A percentile compares a stretch with the other conserved stretches of the same genome.
Evolutionary conservation across 2,329 filamentous ascomycete genomes (phyloP).

Genomic region (Phoma herbarum): DNA sequence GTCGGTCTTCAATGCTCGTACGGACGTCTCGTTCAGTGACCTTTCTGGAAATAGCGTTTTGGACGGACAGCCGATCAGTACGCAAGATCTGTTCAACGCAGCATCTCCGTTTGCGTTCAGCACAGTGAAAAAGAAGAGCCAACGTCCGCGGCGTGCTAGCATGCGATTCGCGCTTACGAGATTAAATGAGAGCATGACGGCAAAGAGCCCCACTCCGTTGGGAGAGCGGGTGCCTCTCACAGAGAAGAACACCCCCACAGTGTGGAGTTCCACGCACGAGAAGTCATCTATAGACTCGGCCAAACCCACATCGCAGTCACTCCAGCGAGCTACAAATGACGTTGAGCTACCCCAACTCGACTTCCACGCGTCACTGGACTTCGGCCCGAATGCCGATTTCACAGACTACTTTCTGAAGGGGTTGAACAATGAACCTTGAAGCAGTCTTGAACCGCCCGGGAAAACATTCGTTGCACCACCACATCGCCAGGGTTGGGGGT

Average conservation of each 20-base stretch:
- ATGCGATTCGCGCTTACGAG: constrained; percentile 36
- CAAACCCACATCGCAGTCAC: constrained; percentile 10
- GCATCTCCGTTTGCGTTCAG: constrained; percentile 53
- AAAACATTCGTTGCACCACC: background rate
- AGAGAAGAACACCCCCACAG: constrained; percentile 34
- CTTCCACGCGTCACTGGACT: constrained; percentile 35
- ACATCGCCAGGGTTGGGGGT: background rate
- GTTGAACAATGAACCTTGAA: constrained; percentile 28
- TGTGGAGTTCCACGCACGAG: constrained; percentile 28
- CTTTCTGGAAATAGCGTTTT: constrained; percentile 18
- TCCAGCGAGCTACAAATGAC: constrained; percentile 14
- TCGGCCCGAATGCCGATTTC: constrained; percentile 35
- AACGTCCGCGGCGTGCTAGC: constrained; percentile 29
- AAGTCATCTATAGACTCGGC: constrained; percentile 29
- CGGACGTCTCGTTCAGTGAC: constrained; percentile 13
- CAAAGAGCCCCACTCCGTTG: constrained; percentile 35
- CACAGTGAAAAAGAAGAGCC: constrained; percentile 52
- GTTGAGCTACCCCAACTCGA: constrained; percentile 34
- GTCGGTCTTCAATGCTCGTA: constrained; percentile 35
- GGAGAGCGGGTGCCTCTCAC: constrained; percentile 39
- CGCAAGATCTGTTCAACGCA: constrained; percentile 56
- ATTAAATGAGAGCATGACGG: constrained; percentile 17
- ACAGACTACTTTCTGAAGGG: constrained; percentile 41
- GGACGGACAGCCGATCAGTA: constrained; percentile 45
- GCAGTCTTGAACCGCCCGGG: background rate